Evolutionary conservation across 2,329 filamentous ascomycete genomes (phyloP), one percentile per base, ranked within the genome.

Genomic region (Neonectria neomacrospora): DNA sequence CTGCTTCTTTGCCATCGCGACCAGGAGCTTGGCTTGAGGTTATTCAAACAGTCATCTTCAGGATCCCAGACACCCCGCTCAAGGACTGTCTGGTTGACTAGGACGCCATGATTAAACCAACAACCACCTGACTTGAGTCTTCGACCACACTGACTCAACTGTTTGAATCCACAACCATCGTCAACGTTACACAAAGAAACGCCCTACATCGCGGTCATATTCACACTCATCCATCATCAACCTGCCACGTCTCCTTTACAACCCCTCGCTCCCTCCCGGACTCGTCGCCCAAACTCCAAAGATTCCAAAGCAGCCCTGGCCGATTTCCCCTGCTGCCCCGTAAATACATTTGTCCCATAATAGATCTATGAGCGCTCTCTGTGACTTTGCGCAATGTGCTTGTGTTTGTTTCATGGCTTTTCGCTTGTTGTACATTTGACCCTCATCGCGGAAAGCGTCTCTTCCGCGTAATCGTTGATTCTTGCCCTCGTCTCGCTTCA

Each of bases 201-300:
- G 60, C 60, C 60, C 48, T 44, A 28, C 53, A 52, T 62, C 47
- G 41, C 41, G 22, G 23, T 51, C 44, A 56, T 56, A 56, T 55
- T 20, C 42, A 32, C 53, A 56, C 59, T 62, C 59, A 41, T 57
- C 47, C 54, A 53, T 52, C 30, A 52, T 52, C 54, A 37, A 22
- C 51, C 44, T 52, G 51, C 18, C 55, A 28, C 51, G 42, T 9
- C 20, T 37, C 32, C 41, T 23, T 20, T 37, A 48, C 47, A 56
- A 50, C 47, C 54, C 53, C 48, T 34, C 26, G 23, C 26, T 20
- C 28, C 23, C 53, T 41, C 42, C 60, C 34, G 37, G 63, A 63
- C 64, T 67, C 59, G 62, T 56, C 50, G 55, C 62, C 63, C 50
- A 59, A 61, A 65, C 53, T 58, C 55, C 63, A 47, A 50, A 61